Conservation (phyloP, 805 yeast genomes). For the Metschnikowia proteae region DNA sequence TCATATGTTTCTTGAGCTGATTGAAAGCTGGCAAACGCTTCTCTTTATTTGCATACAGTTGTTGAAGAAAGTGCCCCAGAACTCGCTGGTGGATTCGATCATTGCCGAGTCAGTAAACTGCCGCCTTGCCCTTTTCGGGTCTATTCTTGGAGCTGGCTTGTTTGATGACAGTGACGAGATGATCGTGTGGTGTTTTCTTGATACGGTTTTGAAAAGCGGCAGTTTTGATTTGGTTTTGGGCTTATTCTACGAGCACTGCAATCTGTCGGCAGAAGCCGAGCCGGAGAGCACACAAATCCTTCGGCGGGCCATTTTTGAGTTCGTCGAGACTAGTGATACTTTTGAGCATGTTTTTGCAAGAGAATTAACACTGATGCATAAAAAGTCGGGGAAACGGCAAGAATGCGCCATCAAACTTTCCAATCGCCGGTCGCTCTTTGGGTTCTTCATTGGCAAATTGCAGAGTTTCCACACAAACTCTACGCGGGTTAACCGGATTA, state of each 20-base stretch:
- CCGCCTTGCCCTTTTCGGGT: conserved; percentile 9
- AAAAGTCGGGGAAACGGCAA: neutral
- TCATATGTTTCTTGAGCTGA: conserved; percentile 10
- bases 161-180: conserved; percentile 9
- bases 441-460: conserved; percentile 6
- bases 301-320: conserved; percentile 4
- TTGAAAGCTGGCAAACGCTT: conserved; percentile 11
- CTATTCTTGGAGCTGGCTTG: conserved; percentile 4
- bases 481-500: conserved; percentile 9
- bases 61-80: conserved; percentile 9
- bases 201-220: conserved; percentile 8
- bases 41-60: conserved; percentile 10
- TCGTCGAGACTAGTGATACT: conserved; percentile 7
- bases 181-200: conserved; percentile 11
- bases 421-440: conserved; percentile 8
- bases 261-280: neutral
- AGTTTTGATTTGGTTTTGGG: conserved; percentile 11
- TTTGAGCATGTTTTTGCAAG: conserved; percentile 11
- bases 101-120: conserved; percentile 10
- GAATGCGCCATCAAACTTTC: conserved; percentile 7
- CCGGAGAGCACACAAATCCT: conserved; percentile 1
- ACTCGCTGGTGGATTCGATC: conserved; percentile 8
- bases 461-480: conserved; percentile 9
- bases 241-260: conserved; percentile 9
- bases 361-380: conserved; percentile 6